Evolutionary conservation across 352 stramenopile genomes (phyloP), one percentile per base, ranked within the genome.

Genomic region (Pythium chondricola): DNA sequence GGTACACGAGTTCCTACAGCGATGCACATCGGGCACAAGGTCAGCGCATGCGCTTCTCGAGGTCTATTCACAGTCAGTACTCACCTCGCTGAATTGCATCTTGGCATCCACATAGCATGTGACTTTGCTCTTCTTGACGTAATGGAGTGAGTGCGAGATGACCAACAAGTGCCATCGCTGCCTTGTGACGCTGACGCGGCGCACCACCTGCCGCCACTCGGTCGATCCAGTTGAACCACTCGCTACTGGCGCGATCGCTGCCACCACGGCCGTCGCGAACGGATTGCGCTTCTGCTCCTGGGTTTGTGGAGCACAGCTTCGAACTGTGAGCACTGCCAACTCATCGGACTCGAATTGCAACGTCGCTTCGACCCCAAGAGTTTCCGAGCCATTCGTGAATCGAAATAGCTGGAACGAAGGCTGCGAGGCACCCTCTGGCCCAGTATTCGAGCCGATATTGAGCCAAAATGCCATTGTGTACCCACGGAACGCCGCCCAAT

Each of bases 61-160:
- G 18, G 20, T 31, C 25, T 9, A 37, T 1, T 14, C n/a, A 17
- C 3, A 49, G 29, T 33, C 6, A 32, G 20, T 6, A 36, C 45
- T 2, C 43, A 69, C 60, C 44, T 88, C 72, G 8, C 63, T 66
- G 46, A 89, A 89, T 43, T 87, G 77, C 10, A 64, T 51, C 20
- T 69, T 68, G 6, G 48, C 69, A 24, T 92, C 76, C 10, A 93
- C 58, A 43, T 74, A 74, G 47, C 79, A 90, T 33, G 76, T 77
- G 25, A 93, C 75, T 53, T 81, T 79, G 46, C 83, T 93, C 58
- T 90, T 90, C 47, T 86, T 88, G 17, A 93, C 72, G 55, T 93
- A 93, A 25, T 90, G 83, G 25, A 89, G 60, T 24, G 75, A 88
- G 46, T 93, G 83, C 2, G 72, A 69, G 20, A 93, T 56, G 14